phyloP scores from a whole-genome alignment of 805 yeast genomes.

The Hanseniaspora pseudoguilliermondii region DNA sequence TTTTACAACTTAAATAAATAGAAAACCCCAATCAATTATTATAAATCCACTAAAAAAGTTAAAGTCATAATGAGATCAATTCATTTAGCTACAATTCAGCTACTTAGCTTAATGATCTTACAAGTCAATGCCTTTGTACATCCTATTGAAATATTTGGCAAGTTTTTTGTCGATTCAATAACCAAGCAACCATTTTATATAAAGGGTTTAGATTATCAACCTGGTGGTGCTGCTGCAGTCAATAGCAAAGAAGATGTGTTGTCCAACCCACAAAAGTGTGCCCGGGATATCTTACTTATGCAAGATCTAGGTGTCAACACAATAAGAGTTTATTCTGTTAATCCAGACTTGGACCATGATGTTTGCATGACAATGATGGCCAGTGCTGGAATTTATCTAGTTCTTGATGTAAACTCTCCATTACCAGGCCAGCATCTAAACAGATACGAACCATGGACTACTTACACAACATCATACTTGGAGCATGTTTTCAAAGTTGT shows the following conservation, averaged over 20 bases:
- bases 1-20: neutral
- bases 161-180: slow-evolving; percentile 61
- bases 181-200: slow-evolving; percentile 67
- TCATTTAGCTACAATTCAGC: neutral
- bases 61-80: neutral
- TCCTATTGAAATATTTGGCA: slow-evolving; percentile 59
- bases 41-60: too few relatives aligned
- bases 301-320: slow-evolving; percentile 81
- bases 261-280: slow-evolving; percentile 57
- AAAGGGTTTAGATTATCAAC: slow-evolving; percentile 88
- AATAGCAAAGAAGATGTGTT: slow-evolving; percentile 53
- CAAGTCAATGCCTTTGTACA: slow-evolving; percentile 30
- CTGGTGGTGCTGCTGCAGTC: slow-evolving; percentile 82
- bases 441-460: slow-evolving; percentile 87
- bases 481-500: slow-evolving; percentile 67
- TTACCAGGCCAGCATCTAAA: slow-evolving; percentile 63
- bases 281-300: slow-evolving; percentile 68
- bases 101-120: neutral
- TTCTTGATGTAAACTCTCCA: slow-evolving; percentile 87
- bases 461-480: slow-evolving; percentile 59
- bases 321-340: slow-evolving; percentile 74
- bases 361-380: slow-evolving; percentile 85
- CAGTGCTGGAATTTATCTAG: slow-evolving; percentile 80
- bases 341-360: slow-evolving; percentile 72
- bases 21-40: too few relatives aligned